phyloP scores from a whole-genome alignment of 306 rosid species.

The Rubus parviflorus region DNA sequence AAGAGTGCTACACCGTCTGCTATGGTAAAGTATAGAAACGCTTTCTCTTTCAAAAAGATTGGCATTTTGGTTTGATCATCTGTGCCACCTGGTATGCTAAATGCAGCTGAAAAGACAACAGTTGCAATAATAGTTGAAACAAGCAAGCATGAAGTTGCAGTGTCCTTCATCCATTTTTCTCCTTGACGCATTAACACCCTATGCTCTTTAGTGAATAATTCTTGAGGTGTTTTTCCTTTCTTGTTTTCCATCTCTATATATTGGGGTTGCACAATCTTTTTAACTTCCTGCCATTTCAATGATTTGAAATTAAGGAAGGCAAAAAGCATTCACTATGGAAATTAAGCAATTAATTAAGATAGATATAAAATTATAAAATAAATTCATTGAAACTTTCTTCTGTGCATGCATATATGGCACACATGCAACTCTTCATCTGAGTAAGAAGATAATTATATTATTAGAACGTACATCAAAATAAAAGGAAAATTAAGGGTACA shows the following conservation, averaged over 20 bases:
- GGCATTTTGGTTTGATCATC: conserved; percentile 15
- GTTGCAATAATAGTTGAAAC: conserved; percentile 52
- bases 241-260: conserved; percentile 27
- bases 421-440: neutral
- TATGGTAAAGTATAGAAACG: conserved; percentile 24
- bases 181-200: conserved; percentile 25
- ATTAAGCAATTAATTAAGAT: neutral
- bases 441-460: neutral
- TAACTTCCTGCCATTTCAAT: conserved; percentile 42
- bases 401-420: neutral
- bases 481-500: neutral
- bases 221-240: conserved; percentile 23
- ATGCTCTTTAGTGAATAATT: conserved; percentile 42
- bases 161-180: conserved; percentile 54
- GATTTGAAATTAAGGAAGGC: neutral
- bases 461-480: neutral
- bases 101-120: conserved; percentile 47
- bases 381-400: too few relatives aligned
- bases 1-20: conserved; percentile 43
- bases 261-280: conserved; percentile 41
- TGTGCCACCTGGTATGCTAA: conserved; percentile 46
- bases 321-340: too few relatives aligned
- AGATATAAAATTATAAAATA: neutral
- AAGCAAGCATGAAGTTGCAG: conserved; percentile 46
- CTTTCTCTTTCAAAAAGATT: neutral